Conservation (phyloP, 2,329 filamentous ascomycete genomes). For the Hirsutella rhossiliensis region DNA sequence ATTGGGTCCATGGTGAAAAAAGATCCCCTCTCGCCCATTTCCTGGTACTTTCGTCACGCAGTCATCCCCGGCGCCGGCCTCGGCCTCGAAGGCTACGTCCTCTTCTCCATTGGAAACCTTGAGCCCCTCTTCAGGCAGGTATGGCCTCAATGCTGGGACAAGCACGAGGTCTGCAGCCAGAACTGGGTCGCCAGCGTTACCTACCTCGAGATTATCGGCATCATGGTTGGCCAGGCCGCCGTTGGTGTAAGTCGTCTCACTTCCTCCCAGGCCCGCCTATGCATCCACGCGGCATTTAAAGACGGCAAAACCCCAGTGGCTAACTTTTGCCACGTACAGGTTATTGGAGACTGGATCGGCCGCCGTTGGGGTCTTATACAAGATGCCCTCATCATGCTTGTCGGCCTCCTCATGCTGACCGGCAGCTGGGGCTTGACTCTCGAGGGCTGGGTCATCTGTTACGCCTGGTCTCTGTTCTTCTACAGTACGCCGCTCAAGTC, state of each 20-base stretch:
- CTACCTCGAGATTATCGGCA: conserved; percentile 87
- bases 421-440: conserved; percentile 79
- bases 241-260: conserved; percentile 60
- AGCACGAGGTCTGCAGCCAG: conserved; percentile 52
- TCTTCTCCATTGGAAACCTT: conserved; percentile 94
- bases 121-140: conserved; percentile 66
- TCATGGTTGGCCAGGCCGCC: conserved; percentile 83
- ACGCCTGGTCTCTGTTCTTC: conserved; percentile 89
- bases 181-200: conserved; percentile 79
- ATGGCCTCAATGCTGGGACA: conserved; percentile 71
- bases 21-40: conserved; percentile 73
- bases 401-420: conserved; percentile 84
- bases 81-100: conserved; percentile 85
- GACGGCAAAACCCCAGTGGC: neutral
- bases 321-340: conserved; percentile 15
- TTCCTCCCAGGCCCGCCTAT: neutral
- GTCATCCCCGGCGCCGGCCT: conserved; percentile 87
- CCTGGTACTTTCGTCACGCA: conserved; percentile 81
- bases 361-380: conserved; percentile 94
- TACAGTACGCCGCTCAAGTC: conserved; percentile 22
- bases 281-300: neutral
- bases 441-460: conserved; percentile 95
- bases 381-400: conserved; percentile 85
- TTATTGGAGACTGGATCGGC: conserved; percentile 63
- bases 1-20: conserved; percentile 75